These are phyloP conservation scores for Cutaneotrichosporon sp. DNA, from an alignment of 1,284 basidiomycete genomes.

Conservation along the genomic window DNA sequence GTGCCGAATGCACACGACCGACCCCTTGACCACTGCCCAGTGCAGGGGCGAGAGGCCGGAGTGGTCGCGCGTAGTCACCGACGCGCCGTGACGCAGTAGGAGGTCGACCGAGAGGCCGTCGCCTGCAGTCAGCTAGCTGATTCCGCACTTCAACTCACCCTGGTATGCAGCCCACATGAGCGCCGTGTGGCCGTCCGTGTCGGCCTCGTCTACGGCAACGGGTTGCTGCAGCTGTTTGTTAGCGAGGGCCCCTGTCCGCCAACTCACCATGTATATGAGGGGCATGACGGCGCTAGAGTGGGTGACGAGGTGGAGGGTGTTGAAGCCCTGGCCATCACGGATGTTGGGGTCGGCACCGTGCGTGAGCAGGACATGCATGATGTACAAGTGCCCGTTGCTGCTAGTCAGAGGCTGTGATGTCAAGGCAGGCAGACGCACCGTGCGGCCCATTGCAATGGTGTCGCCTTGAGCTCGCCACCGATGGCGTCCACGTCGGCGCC, in stretches of 20 bases:
- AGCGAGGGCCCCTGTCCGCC: not conserved
- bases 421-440: too few relatives aligned
- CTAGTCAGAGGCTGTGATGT: not conserved
- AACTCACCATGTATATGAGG: conserved; percentile 66
- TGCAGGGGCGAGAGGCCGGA: conserved; percentile 84
- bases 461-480: conserved; percentile 92
- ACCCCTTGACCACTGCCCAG: conserved; percentile 98
- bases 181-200: conserved; percentile 87
- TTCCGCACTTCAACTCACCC: conserved; percentile 25
- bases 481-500: conserved; percentile 93
- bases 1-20: conserved; percentile 72
- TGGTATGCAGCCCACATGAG: conserved; percentile 99
- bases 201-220: conserved; percentile 77
- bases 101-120: conserved; percentile 92
- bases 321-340: conserved; percentile 91
- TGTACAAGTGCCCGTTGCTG: conserved; percentile 87
- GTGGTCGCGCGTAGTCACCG: conserved; percentile 68
- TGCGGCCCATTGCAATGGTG: conserved; percentile 96
- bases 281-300: conserved; percentile 94
- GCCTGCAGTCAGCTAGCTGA: conserved; percentile 8
- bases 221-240: conserved; percentile 66
- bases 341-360: conserved; percentile 90
- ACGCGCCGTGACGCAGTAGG: conserved; percentile 81
- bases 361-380: conserved; percentile 82
- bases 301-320: conserved; percentile 87